Base-by-base conservation (phyloP, 352 stramenopile genomes). In the Peronospora belbahrii region DNA sequence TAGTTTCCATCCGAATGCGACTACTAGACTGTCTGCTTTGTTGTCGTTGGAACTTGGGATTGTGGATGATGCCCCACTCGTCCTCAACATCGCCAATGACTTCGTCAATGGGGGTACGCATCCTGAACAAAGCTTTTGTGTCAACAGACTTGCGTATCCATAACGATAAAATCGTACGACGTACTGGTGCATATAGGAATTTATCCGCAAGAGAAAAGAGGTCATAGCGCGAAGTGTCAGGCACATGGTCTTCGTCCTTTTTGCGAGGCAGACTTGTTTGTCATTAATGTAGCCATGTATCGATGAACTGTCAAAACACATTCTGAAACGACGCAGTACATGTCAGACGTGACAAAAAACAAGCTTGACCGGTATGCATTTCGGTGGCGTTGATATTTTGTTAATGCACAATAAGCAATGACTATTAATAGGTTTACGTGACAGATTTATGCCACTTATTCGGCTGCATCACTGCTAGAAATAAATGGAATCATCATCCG, bases 191-290 rank as follows among this genome's bases (percentile, higher is more conserved):
- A 33, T 8, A 17, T 30, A 36, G 3, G 10, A 30, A 25, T 28
- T 45, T 15, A 33, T 11, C 11, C 19, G 25, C n/a, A 48, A n/a
- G 9, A 44, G n/a, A 1, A 43, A 6, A 14, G 33, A 48, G 14
- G 14, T 15, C 23, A 48, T 31, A 13, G 3, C 30, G 33, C 23
- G 27, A 24, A 57, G 17, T 8, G 19, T 9, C 24, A 33, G 28
- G 30, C 47, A 62, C 32, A 62, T 52, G 31, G n/a, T 11, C 32
- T 11, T 22, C 1, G 32, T 15, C 24, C 49, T 50, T 50, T 57
- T 28, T 28, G 8, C 24, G 24, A 28, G 24, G 24, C 3, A 28
- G 23, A 35, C 33, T 33, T 42, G n/a, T 36, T 34, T 41, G 30
- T 31, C 20, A 37, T 15, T 18, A 7, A 13, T 27, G 35, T 14